These are phyloP conservation scores for Psophocarpus tetragonolobus DNA, from an alignment of 306 rosid species.

Conservation along the genomic window DNA sequence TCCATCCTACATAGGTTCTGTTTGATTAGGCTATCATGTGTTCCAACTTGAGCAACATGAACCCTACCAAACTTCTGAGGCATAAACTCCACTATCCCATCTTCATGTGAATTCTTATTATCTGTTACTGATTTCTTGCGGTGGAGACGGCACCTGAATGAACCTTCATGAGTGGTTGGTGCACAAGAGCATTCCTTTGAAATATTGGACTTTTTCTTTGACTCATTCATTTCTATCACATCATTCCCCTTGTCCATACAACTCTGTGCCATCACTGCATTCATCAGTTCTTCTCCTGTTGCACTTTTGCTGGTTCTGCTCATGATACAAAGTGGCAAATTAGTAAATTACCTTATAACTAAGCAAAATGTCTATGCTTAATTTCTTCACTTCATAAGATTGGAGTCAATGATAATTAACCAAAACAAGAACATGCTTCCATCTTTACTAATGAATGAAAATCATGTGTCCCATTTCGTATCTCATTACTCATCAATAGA, in stretches of 20 bases:
- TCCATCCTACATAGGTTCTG: background rate
- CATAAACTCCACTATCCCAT: slow-evolving; percentile 16
- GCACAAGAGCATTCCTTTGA: slow-evolving; percentile 37
- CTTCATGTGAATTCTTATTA: background rate
- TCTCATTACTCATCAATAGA: no score
- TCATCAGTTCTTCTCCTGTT: slow-evolving; percentile 26
- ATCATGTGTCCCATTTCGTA: no score
- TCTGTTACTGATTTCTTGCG: slow-evolving; percentile 23
- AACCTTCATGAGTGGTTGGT: slow-evolving; percentile 48
- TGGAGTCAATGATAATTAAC: background rate
- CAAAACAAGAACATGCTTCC: background rate
- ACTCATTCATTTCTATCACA: background rate
- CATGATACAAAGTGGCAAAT: slow-evolving; percentile 3
- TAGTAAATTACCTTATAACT: no score
- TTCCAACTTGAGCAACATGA: slow-evolving; percentile 20
- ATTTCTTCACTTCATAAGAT: background rate
- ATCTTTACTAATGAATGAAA: background rate
- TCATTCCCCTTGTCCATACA: background rate
- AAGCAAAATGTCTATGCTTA: no score
- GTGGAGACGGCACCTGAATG: slow-evolving; percentile 40
- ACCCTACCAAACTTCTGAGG: slow-evolving; percentile 33
- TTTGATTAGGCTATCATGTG: slow-evolving; percentile 3
- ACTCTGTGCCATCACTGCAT: slow-evolving; percentile 15
- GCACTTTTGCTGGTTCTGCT: slow-evolving; percentile 9
- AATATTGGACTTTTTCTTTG: slow-evolving; percentile 1